These are phyloP conservation scores for Trichophyton verrucosum DNA, from an alignment of 2,329 filamentous ascomycete species.

Conservation along the genomic window DNA sequence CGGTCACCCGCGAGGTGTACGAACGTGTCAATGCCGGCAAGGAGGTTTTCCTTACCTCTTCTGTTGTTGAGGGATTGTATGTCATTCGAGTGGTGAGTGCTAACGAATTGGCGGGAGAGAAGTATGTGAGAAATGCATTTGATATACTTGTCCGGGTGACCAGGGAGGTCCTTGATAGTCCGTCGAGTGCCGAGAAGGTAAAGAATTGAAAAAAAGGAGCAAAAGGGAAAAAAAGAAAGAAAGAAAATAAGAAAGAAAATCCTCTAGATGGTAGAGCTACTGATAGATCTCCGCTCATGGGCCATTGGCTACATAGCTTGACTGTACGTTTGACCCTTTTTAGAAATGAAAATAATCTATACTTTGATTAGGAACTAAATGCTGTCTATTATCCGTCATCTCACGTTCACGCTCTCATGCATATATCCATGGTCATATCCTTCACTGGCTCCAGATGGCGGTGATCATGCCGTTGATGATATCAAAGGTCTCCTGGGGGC, in stretches of 20 bases:
- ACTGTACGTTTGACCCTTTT: too few relatives aligned
- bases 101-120: conserved; percentile 56
- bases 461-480: conserved; percentile 1
- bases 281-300: too few relatives aligned
- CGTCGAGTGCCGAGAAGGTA: background rate
- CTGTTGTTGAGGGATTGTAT: conserved; percentile 58
- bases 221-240: background rate
- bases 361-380: background rate
- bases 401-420: background rate
- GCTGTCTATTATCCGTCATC: background rate
- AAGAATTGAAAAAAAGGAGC: background rate
- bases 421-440: background rate
- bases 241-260: background rate
- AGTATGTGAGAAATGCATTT: conserved; percentile 61
- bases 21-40: conserved; percentile 61
- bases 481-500: conserved; percentile 7
- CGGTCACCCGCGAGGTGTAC: conserved; percentile 56
- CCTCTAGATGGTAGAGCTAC: too few relatives aligned
- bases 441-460: background rate
- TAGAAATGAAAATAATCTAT: background rate
- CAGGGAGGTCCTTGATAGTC: conserved; percentile 37
- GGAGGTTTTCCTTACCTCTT: conserved; percentile 71
- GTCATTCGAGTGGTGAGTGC: conserved; percentile 72
- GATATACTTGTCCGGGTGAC: conserved; percentile 55
- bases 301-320: too few relatives aligned